Evolutionary conservation across 805 yeast genomes (phyloP).

Genomic region (Ogataea neopini): DNA sequence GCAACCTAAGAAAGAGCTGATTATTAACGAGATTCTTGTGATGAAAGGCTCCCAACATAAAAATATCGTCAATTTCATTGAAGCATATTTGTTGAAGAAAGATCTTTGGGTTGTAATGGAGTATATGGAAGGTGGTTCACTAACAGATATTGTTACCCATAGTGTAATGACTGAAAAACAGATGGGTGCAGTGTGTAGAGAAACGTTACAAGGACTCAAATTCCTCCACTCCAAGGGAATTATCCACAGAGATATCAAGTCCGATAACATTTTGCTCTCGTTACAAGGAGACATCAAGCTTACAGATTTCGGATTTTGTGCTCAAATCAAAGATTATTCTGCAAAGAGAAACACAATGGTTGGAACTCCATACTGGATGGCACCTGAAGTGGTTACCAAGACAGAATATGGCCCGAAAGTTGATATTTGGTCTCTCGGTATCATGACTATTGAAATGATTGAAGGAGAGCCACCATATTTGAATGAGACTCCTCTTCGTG

Average conservation of each 20-base stretch:
- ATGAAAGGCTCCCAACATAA: conserved; percentile 91
- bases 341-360: conserved; percentile 83
- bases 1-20: conserved; percentile 94
- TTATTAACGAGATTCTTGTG: conserved; percentile 91
- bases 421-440: conserved; percentile 82
- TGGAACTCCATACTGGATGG: conserved; percentile 91
- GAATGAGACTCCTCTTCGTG: conserved; percentile 77
- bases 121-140: conserved; percentile 97
- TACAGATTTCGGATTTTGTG: conserved; percentile 81
- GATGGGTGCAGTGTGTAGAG: conserved; percentile 92
- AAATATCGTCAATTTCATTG: conserved; percentile 92
- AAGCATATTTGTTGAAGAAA: conserved; percentile 73
- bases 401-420: conserved; percentile 81
- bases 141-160: conserved; percentile 94
- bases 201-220: conserved; percentile 80
- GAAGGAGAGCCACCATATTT: conserved; percentile 85
- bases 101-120: conserved; percentile 98
- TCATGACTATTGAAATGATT: conserved; percentile 85
- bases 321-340: conserved; percentile 71
- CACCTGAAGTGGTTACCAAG: conserved; percentile 80
- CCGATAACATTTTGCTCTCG: conserved; percentile 86
- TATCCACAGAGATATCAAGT: conserved; percentile 93
- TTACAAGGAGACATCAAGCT: conserved; percentile 86
- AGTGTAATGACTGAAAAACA: conserved; percentile 88
- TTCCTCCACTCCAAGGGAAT: conserved; percentile 91